These are phyloP conservation scores for Exserohilum turcica DNA, from an alignment of 2,329 filamentous ascomycete species.

Conservation along the genomic window DNA sequence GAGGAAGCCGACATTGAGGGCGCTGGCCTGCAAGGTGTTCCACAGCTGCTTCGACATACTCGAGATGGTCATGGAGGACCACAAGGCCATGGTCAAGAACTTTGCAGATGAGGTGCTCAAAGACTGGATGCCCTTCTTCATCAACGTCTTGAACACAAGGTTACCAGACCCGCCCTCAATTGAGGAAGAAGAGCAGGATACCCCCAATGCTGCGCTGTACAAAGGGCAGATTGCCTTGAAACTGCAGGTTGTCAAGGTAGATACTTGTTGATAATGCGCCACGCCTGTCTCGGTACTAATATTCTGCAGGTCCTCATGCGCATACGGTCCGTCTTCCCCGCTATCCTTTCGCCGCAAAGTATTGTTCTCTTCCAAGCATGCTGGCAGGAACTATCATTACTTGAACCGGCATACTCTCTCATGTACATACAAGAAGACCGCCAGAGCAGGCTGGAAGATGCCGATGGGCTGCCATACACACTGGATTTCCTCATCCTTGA, in stretches of 20 bases:
- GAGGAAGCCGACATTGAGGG: slow-evolving; percentile 76
- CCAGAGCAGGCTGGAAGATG: slow-evolving; percentile 86
- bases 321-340: slow-evolving; percentile 81
- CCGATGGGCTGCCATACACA: slow-evolving; percentile 90
- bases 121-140: slow-evolving; percentile 89
- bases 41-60: slow-evolving; percentile 90
- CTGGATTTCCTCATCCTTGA: slow-evolving; percentile 92
- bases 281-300: slow-evolving; percentile 43
- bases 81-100: slow-evolving; percentile 80
- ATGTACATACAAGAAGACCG: slow-evolving; percentile 86
- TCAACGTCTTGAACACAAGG: slow-evolving; percentile 73
- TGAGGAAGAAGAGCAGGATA: slow-evolving; percentile 63
- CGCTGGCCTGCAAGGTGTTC: slow-evolving; percentile 88
- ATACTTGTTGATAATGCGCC: slow-evolving; percentile 7
- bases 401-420: slow-evolving; percentile 75
- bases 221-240: slow-evolving; percentile 85
- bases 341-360: slow-evolving; percentile 80
- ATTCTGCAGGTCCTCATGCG: slow-evolving; percentile 71
- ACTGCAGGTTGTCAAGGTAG: slow-evolving; percentile 82
- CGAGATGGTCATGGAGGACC: slow-evolving; percentile 95
- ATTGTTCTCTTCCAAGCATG: slow-evolving; percentile 81
- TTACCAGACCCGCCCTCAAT: slow-evolving; percentile 66
- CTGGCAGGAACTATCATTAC: slow-evolving; percentile 81
- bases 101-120: slow-evolving; percentile 87
- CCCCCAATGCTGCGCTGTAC: slow-evolving; percentile 67